phyloP scores from a whole-genome alignment of 179 eudicot species.

The Beta macrorhiza region DNA sequence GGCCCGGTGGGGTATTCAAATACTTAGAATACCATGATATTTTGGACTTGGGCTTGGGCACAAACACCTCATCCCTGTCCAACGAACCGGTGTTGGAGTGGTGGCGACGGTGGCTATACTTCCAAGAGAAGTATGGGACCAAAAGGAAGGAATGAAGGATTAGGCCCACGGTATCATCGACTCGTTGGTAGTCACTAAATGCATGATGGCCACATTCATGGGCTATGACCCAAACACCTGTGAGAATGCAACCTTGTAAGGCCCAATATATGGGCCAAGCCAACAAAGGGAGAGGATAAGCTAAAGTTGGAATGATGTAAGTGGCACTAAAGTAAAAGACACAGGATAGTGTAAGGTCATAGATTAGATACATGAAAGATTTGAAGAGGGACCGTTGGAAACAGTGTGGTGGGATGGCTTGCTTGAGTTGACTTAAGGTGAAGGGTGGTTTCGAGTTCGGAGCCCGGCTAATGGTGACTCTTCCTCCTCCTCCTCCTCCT shows the following conservation, averaged over 20 bases:
- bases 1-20: slow-evolving; percentile 49
- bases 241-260: slow-evolving; percentile 47
- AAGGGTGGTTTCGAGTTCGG: slow-evolving; percentile 56
- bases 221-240: slow-evolving; percentile 63
- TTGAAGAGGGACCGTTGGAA: slow-evolving; percentile 48
- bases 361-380: slow-evolving; percentile 47
- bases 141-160: slow-evolving; percentile 52
- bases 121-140: slow-evolving; percentile 69
- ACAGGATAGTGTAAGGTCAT: slow-evolving; percentile 35
- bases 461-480: slow-evolving; percentile 26
- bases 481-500: neutral
- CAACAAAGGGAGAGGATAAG: slow-evolving; percentile 29
- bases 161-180: slow-evolving; percentile 56
- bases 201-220: slow-evolving; percentile 74
- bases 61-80: slow-evolving; percentile 60
- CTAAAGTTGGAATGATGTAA: slow-evolving; percentile 36
- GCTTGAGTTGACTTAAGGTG: slow-evolving; percentile 57
- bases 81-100: slow-evolving; percentile 66
- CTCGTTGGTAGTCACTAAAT: slow-evolving; percentile 55
- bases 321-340: slow-evolving; percentile 41
- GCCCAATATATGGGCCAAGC: slow-evolving; percentile 58
- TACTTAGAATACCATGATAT: slow-evolving; percentile 46
- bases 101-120: slow-evolving; percentile 66
- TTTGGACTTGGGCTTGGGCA: slow-evolving; percentile 49
- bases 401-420: slow-evolving; percentile 63